Evolutionary conservation across 176 grass and related monocot genomes (phyloP).

Genomic region (Musa schizocarpa): DNA sequence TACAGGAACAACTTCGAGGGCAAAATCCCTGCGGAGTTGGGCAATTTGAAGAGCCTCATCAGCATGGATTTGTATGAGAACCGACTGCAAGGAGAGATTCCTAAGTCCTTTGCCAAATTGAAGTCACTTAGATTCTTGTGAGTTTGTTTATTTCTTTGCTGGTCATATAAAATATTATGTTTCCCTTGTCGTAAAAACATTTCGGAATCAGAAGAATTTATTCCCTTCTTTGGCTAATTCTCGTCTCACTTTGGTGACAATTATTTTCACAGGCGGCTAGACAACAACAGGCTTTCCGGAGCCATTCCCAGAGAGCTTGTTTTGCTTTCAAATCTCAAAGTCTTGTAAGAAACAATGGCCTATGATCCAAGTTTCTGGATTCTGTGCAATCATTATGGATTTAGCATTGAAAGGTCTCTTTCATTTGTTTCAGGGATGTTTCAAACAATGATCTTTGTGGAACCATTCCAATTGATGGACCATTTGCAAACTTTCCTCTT

Average conservation of each 20-base stretch:
- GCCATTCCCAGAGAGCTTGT: slow-evolving; percentile 83
- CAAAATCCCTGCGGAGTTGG: slow-evolving; percentile 64
- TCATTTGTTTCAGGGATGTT: slow-evolving; percentile 43
- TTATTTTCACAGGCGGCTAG: slow-evolving; percentile 51
- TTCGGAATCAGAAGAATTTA: not conserved
- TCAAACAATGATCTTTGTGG: slow-evolving; percentile 96
- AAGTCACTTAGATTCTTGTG: slow-evolving; percentile 84
- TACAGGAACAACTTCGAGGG: slow-evolving; percentile 77
- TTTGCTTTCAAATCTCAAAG: slow-evolving; percentile 79
- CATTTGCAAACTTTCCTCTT: slow-evolving; percentile 76
- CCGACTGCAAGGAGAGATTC: slow-evolving; percentile 52
- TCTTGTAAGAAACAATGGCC: slow-evolving; percentile 47
- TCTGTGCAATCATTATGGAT: not conserved
- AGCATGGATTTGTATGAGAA: slow-evolving; percentile 95
- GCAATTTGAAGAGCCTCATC: slow-evolving; percentile 82
- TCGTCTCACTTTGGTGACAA: not conserved
- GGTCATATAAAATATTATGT: not conserved
- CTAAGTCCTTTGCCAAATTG: slow-evolving; percentile 78
- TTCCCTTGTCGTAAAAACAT: not conserved
- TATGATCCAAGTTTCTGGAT: not conserved
- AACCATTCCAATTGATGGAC: slow-evolving; percentile 86
- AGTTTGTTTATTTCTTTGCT: slow-evolving; percentile 4
- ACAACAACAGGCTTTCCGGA: slow-evolving; percentile 77
- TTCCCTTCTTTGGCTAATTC: too few species aligned
- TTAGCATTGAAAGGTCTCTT: not conserved